Evolutionary conservation across 495 filamentous ascomycete genomes (phyloP).

Genomic region (Tuber magnatum): DNA sequence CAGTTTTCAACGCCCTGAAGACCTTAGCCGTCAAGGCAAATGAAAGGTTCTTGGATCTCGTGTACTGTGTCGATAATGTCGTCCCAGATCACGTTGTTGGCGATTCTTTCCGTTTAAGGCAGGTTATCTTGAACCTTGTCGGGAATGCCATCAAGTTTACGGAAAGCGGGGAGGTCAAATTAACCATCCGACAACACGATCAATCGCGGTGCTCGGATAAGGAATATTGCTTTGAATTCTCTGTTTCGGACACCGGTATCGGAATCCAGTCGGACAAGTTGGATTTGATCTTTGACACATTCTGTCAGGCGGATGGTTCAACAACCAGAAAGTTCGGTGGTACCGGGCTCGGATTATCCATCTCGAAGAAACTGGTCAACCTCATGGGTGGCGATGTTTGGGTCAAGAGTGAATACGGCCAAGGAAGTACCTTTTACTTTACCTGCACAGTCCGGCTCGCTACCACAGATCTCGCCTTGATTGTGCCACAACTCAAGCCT

Average conservation of each 20-base stretch:
- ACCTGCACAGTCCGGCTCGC: conserved; percentile 88
- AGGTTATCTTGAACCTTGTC: conserved; percentile 82
- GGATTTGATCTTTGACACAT: conserved; percentile 97
- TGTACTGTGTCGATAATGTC: conserved; percentile 87
- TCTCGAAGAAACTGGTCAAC: conserved; percentile 90
- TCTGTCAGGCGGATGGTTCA: conserved; percentile 97
- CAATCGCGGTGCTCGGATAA: conserved; percentile 59
- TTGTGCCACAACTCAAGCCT: conserved; percentile 74
- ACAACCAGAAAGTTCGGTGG: conserved; percentile 96
- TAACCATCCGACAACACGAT: conserved; percentile 74
- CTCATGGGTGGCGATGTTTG: conserved; percentile 97
- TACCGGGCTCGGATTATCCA: conserved; percentile 90
- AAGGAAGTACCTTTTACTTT: conserved; percentile 94
- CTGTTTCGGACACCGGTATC: conserved; percentile 94
- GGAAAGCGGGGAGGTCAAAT: conserved; percentile 91
- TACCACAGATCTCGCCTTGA: conserved; percentile 68
- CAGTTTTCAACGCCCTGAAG: conserved; percentile 96
- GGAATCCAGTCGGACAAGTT: conserved; percentile 95
- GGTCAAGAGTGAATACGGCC: conserved; percentile 89
- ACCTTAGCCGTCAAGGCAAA: conserved; percentile 95
- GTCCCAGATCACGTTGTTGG: conserved; percentile 95
- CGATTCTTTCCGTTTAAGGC: conserved; percentile 91
- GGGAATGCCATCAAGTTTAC: conserved; percentile 94
- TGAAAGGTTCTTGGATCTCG: conserved; percentile 88
- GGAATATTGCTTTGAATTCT: conserved; percentile 93